These are phyloP conservation scores for Globisporangium apiculatum DNA, from an alignment of 352 stramenopile genomes.

Conservation along the genomic window DNA sequence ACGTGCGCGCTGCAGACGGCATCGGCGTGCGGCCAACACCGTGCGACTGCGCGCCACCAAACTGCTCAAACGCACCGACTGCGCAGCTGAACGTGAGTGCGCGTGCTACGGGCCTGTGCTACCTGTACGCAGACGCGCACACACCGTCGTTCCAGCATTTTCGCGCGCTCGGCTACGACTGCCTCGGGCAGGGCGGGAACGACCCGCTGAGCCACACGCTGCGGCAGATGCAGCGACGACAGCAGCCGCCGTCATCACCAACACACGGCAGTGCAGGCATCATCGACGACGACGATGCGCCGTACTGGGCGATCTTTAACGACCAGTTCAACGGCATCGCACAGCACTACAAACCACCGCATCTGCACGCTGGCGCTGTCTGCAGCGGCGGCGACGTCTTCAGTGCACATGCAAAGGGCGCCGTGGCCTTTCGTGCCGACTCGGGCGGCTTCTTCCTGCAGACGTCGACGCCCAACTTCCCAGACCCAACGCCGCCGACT, in stretches of 20 bases:
- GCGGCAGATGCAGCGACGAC: slow-evolving; percentile 25
- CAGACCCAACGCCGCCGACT: slow-evolving; percentile 34
- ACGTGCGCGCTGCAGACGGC: slow-evolving; percentile 18
- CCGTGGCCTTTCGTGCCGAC: slow-evolving; percentile 35
- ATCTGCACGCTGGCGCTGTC: slow-evolving; percentile 13
- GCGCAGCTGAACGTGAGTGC: slow-evolving; percentile 19
- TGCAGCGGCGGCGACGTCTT: slow-evolving; percentile 51
- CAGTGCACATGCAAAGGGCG: slow-evolving; percentile 69
- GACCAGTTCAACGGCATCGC: slow-evolving; percentile 74
- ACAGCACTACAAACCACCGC: slow-evolving; percentile 14
- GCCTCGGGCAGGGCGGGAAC: slow-evolving; percentile 64
- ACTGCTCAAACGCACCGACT: slow-evolving; percentile 47
- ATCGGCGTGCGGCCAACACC: slow-evolving; percentile 27
- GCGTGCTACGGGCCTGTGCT: slow-evolving; percentile 61
- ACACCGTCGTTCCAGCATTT: slow-evolving; percentile 53
- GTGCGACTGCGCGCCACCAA: slow-evolving; percentile 54
- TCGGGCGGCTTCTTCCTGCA: slow-evolving; percentile 65
- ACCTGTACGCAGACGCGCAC: slow-evolving; percentile 65
- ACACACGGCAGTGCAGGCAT: background rate
- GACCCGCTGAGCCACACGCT: slow-evolving; percentile 72
- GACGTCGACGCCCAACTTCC: slow-evolving; percentile 73
- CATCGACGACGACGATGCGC: background rate
- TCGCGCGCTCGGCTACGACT: slow-evolving; percentile 61
- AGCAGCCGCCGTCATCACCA: background rate
- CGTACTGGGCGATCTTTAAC: slow-evolving; percentile 75